Percentiles rank a stretch among this genome's conserved stretches.
phyloP scores from a whole-genome alignment of 805 yeast species.

The Saturnispora besseyi region DNA sequence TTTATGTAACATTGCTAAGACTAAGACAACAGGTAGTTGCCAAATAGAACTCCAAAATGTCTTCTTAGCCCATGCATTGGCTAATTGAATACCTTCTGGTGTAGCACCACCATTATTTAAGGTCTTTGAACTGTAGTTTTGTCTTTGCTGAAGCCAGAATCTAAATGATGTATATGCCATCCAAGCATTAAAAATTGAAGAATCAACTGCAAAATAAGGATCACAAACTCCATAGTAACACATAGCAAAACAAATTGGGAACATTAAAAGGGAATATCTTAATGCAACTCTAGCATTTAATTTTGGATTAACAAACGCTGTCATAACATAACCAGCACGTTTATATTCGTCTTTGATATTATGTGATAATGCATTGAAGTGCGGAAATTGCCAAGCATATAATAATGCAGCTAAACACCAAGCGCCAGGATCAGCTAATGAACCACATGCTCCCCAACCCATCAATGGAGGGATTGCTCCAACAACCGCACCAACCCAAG shows the following conservation, averaged over 20 bases:
- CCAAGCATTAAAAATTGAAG: conserved; percentile 80
- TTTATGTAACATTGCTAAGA: conserved; percentile 90
- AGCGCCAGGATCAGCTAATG: conserved; percentile 78
- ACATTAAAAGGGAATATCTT: conserved; percentile 84
- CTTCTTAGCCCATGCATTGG: conserved; percentile 67
- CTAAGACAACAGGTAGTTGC: conserved; percentile 84
- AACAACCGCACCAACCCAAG: conserved; percentile 99
- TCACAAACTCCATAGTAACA: conserved; percentile 77
- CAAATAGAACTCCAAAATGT: conserved; percentile 91
- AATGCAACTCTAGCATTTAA: conserved; percentile 90
- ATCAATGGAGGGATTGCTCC: conserved; percentile 97
- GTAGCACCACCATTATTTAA: conserved; percentile 32
- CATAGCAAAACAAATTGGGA: conserved; percentile 83
- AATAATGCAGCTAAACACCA: conserved; percentile 88
- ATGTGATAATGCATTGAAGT: conserved; percentile 87
- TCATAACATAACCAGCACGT: conserved; percentile 94
- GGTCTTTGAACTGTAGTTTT: conserved; percentile 39
- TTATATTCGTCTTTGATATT: conserved; percentile 81
- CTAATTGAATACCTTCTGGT: conserved; percentile 49
- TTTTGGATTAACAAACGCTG: conserved; percentile 86
- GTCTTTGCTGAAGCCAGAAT: conserved; percentile 79
- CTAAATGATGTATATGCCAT: conserved; percentile 65
- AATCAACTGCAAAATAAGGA: conserved; percentile 69
- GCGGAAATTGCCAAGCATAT: conserved; percentile 99
- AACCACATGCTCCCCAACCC: conserved; percentile 97